Percentiles rank a stretch among this genome's conserved stretches.
Conservation (phyloP, 495 filamentous ascomycete species). For the Mytilinidion resinicola region DNA sequence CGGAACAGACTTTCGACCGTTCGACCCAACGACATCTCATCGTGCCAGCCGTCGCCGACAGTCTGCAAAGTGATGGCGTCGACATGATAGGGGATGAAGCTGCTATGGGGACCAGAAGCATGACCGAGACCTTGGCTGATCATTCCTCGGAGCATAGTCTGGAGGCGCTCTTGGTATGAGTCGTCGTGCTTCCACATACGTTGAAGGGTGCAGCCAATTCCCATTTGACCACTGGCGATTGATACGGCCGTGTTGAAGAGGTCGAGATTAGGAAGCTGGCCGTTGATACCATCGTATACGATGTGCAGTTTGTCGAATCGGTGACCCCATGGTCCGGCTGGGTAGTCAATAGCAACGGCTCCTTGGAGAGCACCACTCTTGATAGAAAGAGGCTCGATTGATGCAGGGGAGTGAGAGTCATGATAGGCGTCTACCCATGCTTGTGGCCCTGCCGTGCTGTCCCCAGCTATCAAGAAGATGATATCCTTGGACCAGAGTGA, state of each 20-base stretch:
- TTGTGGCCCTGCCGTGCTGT: constrained; percentile 85
- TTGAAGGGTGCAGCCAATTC: constrained; percentile 73
- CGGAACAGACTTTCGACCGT: constrained; percentile 84
- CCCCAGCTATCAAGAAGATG: constrained; percentile 80
- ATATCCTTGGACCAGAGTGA: constrained; percentile 99
- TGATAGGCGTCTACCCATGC: constrained; percentile 99
- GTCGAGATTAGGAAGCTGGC: constrained; percentile 90
- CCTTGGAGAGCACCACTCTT: constrained; percentile 93
- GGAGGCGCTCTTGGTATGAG: constrained; percentile 71
- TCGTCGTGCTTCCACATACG: constrained; percentile 81
- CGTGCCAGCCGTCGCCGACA: constrained; percentile 86
- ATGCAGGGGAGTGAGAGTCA: constrained; percentile 62
- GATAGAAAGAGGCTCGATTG: constrained; percentile 70
- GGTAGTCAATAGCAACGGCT: constrained; percentile 87
- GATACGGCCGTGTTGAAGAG: constrained; percentile 89
- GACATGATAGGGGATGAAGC: constrained; percentile 96
- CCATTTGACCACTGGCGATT: constrained; percentile 89
- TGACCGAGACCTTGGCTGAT: constrained; percentile 82
- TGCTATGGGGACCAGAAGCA: constrained; percentile 85
- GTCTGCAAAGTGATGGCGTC: constrained; percentile 91
- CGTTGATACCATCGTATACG: constrained; percentile 93
- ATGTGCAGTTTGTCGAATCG: constrained; percentile 83
- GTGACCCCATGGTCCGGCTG: constrained; percentile 56
- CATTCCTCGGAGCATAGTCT: constrained; percentile 92
- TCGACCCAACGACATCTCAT: constrained; percentile 90